Base-by-base conservation (phyloP, 2,329 filamentous ascomycete species). In the Penicillium nordicum region DNA sequence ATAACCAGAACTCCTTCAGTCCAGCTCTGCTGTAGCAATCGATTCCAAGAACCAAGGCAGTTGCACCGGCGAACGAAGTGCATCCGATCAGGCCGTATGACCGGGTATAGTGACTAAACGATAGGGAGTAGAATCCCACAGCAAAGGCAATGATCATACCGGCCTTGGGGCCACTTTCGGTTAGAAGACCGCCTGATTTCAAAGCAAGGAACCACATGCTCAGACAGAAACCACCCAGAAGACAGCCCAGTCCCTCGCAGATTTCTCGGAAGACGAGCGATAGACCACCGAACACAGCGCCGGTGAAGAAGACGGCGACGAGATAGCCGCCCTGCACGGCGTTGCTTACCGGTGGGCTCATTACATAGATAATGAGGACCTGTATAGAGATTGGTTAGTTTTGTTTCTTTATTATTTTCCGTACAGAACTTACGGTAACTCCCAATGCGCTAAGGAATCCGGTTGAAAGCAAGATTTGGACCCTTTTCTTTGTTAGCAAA, bases 1-100 rank as follows among this genome's bases (percentile, higher is more conserved):
- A 97, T 6, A 90, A 82, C 93, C 93, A 97, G 64, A 97, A 97
- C 72, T 97, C 93, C 72, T 96, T 97, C 65, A 96, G 78, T 0
- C 93, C 93, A n/a, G 92, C 91, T 60, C 86, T 81, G 67, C 87
- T 93, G 66, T 93, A 95, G 73, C 91, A 96, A 71, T 97, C 93
- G 56, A 97, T 89, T 2, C 93, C 93, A 2, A 97, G 75, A 14
- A 96, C 83, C 0, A 88, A 80, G 3, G 84, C 84, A 0, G 91
- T 96, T 4, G 91, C 88, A 8, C 93, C 93, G 5, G 85, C 82
- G 69, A 97, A 95, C 0, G 92, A 84, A 12, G 91, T 91, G 46
- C 84, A 84, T 12, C 79, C 78, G 37, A 97, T 93, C 47, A 96
- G 76, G 1, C 86, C 88, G 72, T 93, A 93, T 11, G 85, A 84